Percentiles rank a stretch among this genome's conserved stretches.
Conservation (phyloP, 257 asterid species). For the Parsonsia alboflavescens region DNA sequence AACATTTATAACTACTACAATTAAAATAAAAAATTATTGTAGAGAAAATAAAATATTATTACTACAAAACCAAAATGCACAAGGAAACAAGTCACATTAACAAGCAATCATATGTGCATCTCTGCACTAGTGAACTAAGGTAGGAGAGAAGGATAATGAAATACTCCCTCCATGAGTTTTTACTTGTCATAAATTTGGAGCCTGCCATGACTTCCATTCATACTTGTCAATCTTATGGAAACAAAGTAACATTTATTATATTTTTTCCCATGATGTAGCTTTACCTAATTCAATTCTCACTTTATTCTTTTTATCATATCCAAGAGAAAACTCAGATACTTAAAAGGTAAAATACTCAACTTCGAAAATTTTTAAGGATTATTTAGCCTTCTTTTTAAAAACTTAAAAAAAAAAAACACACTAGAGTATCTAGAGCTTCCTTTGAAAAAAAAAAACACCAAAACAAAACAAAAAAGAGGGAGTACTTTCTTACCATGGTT, state of each 20-base stretch:
- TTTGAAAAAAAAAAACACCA: neutral
- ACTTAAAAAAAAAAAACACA: no score
- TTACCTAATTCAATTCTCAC: neutral
- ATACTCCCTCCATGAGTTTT: no score
- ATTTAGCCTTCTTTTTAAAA: no score
- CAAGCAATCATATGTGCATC: neutral
- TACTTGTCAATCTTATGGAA: no score
- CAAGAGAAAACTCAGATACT: no score
- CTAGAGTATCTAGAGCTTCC: neutral
- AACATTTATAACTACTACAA: no score
- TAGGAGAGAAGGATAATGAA: neutral
- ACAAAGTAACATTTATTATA: no score
- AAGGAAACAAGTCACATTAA: neutral
- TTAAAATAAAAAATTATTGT: no score
- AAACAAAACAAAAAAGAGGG: neutral
- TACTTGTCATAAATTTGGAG: neutral
- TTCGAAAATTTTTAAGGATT: no score
- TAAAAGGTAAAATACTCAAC: no score
- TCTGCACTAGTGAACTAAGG: neutral
- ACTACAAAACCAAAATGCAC: no score
- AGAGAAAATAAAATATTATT: no score
- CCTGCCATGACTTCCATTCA: neutral
- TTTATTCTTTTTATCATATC: neutral
- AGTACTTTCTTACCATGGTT: conserved; percentile 49
- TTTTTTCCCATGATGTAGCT: neutral